These are phyloP conservation scores for Tephrocybe rancida DNA, from an alignment of 768 basidiomycete species.

Conservation along the genomic window DNA sequence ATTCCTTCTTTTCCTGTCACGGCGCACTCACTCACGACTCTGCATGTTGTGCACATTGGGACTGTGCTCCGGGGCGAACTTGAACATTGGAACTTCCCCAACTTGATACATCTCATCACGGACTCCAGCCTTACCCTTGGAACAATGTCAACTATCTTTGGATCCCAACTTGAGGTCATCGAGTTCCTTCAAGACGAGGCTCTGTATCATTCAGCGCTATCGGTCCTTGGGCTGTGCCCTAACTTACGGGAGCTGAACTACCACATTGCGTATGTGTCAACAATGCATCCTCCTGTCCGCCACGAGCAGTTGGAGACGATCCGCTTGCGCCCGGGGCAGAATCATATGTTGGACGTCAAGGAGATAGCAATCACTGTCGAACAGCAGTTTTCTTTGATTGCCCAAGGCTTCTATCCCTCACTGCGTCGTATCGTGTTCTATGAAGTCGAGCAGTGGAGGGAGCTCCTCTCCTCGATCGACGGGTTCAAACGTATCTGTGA, in stretches of 20 bases:
- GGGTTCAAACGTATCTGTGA: background rate
- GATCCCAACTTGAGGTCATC: conserved; percentile 9
- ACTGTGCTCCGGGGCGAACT: conserved; percentile 7
- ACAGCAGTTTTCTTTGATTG: background rate
- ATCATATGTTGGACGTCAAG: conserved; percentile 1
- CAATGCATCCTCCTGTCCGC: background rate
- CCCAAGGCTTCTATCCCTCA: background rate
- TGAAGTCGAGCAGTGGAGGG: background rate
- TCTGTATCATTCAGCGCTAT: background rate
- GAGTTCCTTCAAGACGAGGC: conserved; percentile 13
- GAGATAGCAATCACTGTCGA: background rate
- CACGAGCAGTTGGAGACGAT: conserved; percentile 7
- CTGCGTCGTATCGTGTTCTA: conserved; percentile 2
- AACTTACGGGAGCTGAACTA: conserved; percentile 13
- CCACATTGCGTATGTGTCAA: background rate
- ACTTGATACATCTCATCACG: conserved; percentile 14
- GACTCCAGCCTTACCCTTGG: conserved; percentile 9
- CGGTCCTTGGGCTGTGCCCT: conserved; percentile 1
- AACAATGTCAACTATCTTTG: conserved; percentile 11
- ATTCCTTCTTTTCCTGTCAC: background rate
- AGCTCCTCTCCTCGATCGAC: background rate
- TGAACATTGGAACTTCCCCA: conserved; percentile 15
- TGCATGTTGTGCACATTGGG: conserved; percentile 10
- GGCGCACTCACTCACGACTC: conserved; percentile 7
- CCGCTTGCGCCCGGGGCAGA: background rate